phyloP scores from a whole-genome alignment of 1,284 basidiomycete species.

The Austropuccinia psidii region DNA sequence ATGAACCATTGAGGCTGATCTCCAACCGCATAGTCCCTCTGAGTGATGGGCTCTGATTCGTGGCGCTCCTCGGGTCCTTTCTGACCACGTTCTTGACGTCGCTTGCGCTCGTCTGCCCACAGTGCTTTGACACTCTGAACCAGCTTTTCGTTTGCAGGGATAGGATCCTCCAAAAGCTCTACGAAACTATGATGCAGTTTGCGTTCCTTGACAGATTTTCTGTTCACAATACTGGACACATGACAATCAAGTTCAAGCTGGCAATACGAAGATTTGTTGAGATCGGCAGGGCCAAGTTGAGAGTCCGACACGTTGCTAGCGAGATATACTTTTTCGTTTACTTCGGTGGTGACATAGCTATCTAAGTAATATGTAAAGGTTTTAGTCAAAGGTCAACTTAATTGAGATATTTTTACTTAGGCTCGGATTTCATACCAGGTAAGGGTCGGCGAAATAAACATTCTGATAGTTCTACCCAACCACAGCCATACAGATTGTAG shows the following conservation, averaged over 20 bases:
- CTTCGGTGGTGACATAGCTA: not conserved
- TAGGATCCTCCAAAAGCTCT: constrained; percentile 55
- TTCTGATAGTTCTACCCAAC: constrained; percentile 63
- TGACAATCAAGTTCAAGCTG: constrained; percentile 75
- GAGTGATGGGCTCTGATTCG: constrained; percentile 33
- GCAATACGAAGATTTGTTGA: constrained; percentile 58
- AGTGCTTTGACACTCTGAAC: constrained; percentile 81
- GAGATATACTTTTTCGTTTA: constrained; percentile 7
- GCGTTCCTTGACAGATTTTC: constrained; percentile 60
- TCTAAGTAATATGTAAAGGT: not conserved
- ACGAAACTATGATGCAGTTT: constrained; percentile 66
- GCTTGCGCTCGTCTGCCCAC: constrained; percentile 83
- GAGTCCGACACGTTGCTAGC: constrained; percentile 9
- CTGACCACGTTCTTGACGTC: constrained; percentile 54
- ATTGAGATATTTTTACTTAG: not conserved
- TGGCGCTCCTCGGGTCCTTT: constrained; percentile 37
- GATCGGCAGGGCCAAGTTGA: constrained; percentile 3
- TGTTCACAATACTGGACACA: constrained; percentile 77
- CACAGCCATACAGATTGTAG: constrained; percentile 90
- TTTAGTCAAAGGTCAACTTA: not conserved
- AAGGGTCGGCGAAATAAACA: constrained; percentile 53
- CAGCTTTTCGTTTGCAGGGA: constrained; percentile 60
- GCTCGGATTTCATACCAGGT: constrained; percentile 46
- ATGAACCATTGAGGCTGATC: constrained; percentile 38
- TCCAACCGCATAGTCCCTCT: constrained; percentile 28